Conservation (phyloP, 148 eudicot genomes). For the Rhododendron kiyosumense region DNA sequence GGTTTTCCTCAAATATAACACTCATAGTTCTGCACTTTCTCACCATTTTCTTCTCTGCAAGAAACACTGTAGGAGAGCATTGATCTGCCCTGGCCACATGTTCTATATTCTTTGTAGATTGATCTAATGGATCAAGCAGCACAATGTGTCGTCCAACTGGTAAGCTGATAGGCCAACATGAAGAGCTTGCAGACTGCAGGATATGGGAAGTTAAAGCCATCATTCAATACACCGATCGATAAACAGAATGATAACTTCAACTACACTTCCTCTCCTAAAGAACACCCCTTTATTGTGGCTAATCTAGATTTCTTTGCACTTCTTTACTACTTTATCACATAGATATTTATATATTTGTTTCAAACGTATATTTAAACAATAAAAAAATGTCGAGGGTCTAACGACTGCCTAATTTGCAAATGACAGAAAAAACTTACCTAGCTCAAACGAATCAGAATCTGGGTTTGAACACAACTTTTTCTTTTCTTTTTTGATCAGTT, state of each 20-base stretch:
- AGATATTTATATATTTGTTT: neutral
- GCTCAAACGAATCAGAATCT: no score
- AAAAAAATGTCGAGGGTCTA: no score
- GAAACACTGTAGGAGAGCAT: neutral
- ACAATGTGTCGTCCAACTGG: neutral
- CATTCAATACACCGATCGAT: neutral
- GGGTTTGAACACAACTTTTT: no score
- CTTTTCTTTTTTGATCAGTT: no score
- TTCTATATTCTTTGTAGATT: neutral
- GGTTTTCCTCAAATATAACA: neutral
- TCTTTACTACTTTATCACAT: neutral
- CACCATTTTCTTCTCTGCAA: neutral
- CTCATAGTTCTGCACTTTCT: neutral
- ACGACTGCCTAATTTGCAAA: no score
- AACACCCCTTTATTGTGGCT: neutral
- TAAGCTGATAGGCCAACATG: neutral
- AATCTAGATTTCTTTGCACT: neutral
- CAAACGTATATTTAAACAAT: no score
- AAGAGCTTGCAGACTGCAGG: neutral
- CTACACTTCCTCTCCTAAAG: neutral
- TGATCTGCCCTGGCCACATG: neutral
- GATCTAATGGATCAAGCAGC: neutral
- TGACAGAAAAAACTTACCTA: no score
- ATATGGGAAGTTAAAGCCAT: neutral
- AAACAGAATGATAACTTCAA: neutral